A percentile compares a stretch with the other conserved stretches of the same genome.
Evolutionary conservation across 108 stramenopile species (phyloP).

Genomic region (Seminavis robusta): DNA sequence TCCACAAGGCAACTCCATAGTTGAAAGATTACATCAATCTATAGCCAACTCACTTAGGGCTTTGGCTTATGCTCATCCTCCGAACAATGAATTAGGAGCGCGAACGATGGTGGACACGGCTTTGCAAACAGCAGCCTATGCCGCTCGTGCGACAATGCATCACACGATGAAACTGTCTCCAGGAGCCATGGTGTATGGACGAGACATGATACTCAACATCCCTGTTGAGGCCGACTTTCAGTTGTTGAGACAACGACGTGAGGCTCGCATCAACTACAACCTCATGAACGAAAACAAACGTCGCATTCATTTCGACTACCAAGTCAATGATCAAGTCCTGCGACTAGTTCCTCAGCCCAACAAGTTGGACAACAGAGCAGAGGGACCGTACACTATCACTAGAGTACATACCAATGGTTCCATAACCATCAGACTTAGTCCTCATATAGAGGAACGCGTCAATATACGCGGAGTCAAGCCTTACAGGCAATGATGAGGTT

Average conservation of each 20-base stretch:
- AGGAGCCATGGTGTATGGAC: slow-evolving; percentile 31
- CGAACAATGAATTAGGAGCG: slow-evolving; percentile 11
- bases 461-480: slow-evolving; percentile 27
- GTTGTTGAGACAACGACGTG: background rate
- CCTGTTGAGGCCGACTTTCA: slow-evolving; percentile 24
- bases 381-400: slow-evolving; percentile 29
- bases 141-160: slow-evolving; percentile 12
- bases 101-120: slow-evolving; percentile 11
- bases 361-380: slow-evolving; percentile 20
- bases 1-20: slow-evolving; percentile 34
- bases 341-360: slow-evolving; percentile 10
- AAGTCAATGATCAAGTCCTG: slow-evolving; percentile 15
- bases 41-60: slow-evolving; percentile 26
- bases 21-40: slow-evolving; percentile 30
- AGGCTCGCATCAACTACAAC: slow-evolving; percentile 8
- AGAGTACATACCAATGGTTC: slow-evolving; percentile 40
- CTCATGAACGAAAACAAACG: slow-evolving; percentile 5
- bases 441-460: slow-evolving; percentile 19
- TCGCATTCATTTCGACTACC: slow-evolving; percentile 11
- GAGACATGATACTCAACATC: slow-evolving; percentile 40
- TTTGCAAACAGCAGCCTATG: slow-evolving; percentile 18
- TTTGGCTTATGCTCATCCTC: slow-evolving; percentile 2
- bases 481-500: too few species aligned
- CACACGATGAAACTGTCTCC: slow-evolving; percentile 17
- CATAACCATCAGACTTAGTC: slow-evolving; percentile 17